Evolutionary conservation across 441 rosid species (phyloP), one percentile per base, ranked within the genome.

Genomic region (Adansonia madagascariensis): DNA sequence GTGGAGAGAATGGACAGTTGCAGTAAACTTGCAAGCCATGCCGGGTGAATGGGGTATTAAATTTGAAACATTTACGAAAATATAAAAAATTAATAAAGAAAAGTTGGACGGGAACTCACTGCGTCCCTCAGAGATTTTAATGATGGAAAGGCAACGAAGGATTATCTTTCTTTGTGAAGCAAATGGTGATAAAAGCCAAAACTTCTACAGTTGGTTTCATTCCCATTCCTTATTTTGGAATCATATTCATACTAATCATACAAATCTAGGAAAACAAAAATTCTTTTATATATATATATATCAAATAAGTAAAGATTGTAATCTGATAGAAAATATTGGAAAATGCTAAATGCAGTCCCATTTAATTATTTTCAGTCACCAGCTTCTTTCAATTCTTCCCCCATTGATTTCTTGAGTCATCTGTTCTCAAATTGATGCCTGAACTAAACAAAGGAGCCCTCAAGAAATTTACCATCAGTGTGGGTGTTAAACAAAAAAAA

Each of bases 401-500:
- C n/a, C n/a, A 46, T 53, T 71, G 61, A 44, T 31, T 71, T 31
- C 44, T 71, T 8, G 61, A 27, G 61, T 55, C 43, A 27, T 15
- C n/a, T 64, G 69, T 39, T 39, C 69, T 39, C 47, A n/a, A 35
- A 64, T 9, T 24, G 39, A 70, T 70, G 22, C 74, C 46, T 14
- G 11, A 70, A 50, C 74, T 27, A 50, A 27, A 52, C 60, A 49
- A 53, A 70, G 11, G 60, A 70, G 27, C 46, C 15, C 60, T 50
- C 60, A 27, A 50, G 46, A 70, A 69, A 24, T 15, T 50, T 18
- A 63, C 69, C 70, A 22, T 79, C 39, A 22, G 44, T 27, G 27
- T 49, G 22, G 15, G 52, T 50, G 60, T 70, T 50, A 50, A 22
- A n/a, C 59, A 63, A 15, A n/a, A 69, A 75, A 50, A 69, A 75